Evolutionary conservation across 805 yeast genomes (phyloP).

Genomic region (Ogataea chonburiensis): DNA sequence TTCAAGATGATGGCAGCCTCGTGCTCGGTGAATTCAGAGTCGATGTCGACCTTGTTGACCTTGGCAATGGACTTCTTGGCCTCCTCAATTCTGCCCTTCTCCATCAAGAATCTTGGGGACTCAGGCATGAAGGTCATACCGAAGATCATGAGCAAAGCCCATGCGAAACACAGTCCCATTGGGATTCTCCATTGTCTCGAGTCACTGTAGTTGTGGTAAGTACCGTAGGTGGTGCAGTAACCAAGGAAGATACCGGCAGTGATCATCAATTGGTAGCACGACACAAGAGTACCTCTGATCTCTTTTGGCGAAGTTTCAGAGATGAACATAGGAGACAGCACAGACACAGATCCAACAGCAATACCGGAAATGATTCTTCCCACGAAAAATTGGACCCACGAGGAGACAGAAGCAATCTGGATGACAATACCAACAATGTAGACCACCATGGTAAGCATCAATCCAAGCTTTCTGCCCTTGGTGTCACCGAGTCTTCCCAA

Average conservation of each 20-base stretch:
- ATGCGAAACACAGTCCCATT: conserved; percentile 46
- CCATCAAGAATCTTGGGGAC: conserved; percentile 64
- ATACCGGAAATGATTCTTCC: conserved; percentile 61
- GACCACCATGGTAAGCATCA: conserved; percentile 51
- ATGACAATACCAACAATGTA: conserved; percentile 61
- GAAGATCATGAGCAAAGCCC: conserved; percentile 49
- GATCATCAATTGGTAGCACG: conserved; percentile 67
- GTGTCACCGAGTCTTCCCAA: conserved; percentile 57
- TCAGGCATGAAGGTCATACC: conserved; percentile 66
- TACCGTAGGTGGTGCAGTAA: conserved; percentile 64
- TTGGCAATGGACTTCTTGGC: conserved; percentile 55
- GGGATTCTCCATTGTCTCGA: conserved; percentile 71
- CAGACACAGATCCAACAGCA: conserved; percentile 55
- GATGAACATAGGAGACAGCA: conserved; percentile 56
- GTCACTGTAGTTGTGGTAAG: conserved; percentile 47
- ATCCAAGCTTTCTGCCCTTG: conserved; percentile 58
- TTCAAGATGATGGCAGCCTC: conserved; percentile 57
- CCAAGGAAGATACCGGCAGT: conserved; percentile 73
- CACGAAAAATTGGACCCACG: conserved; percentile 63
- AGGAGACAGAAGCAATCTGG: conserved; percentile 52
- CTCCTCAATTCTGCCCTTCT: conserved; percentile 46
- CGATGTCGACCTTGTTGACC: conserved; percentile 54
- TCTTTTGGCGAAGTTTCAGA: conserved; percentile 70
- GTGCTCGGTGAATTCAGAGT: conserved; percentile 52
- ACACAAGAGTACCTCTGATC: conserved; percentile 68